Evolutionary conservation across 371 early-diverging fungal species (phyloP).

Genomic region (Actinomortierella wolfii): DNA sequence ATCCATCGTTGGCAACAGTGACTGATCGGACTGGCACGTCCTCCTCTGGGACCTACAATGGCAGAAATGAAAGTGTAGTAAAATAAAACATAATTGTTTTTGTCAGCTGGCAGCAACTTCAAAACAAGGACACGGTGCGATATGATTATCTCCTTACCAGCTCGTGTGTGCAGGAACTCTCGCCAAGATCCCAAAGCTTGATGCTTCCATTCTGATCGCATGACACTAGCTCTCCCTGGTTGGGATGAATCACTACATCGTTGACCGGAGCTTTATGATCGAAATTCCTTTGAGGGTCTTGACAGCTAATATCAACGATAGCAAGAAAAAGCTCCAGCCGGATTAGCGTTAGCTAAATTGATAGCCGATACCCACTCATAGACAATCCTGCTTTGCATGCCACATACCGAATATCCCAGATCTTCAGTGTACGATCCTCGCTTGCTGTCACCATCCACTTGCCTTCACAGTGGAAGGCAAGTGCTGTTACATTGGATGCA

Average conservation of each 20-base stretch:
- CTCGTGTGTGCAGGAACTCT: conserved; percentile 87
- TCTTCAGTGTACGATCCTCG: conserved; percentile 93
- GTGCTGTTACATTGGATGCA: conserved; percentile 88
- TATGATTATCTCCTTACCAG: conserved; percentile 68
- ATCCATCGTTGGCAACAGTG: conserved; percentile 89
- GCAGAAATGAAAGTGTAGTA: background rate
- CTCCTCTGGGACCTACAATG: conserved; percentile 87
- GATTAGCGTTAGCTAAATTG: background rate
- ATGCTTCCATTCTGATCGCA: conserved; percentile 94
- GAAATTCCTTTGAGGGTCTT: conserved; percentile 82
- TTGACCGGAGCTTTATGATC: conserved; percentile 90
- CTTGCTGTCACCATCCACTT: conserved; percentile 93
- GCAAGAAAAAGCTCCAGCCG: too few relatives aligned
- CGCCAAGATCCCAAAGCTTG: conserved; percentile 93
- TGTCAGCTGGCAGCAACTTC: background rate
- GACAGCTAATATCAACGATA: conserved; percentile 64
- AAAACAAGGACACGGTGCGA: background rate
- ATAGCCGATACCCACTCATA: background rate
- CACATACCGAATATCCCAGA: conserved; percentile 80
- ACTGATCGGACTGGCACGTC: conserved; percentile 90
- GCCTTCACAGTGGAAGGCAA: conserved; percentile 92
- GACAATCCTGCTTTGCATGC: background rate
- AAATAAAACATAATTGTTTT: conserved; percentile 1
- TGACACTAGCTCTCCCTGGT: conserved; percentile 92
- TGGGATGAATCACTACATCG: conserved; percentile 94